These are phyloP conservation scores for Aspergillus amoenus DNA, from an alignment of 2,329 filamentous ascomycete genomes.

Conservation along the genomic window DNA sequence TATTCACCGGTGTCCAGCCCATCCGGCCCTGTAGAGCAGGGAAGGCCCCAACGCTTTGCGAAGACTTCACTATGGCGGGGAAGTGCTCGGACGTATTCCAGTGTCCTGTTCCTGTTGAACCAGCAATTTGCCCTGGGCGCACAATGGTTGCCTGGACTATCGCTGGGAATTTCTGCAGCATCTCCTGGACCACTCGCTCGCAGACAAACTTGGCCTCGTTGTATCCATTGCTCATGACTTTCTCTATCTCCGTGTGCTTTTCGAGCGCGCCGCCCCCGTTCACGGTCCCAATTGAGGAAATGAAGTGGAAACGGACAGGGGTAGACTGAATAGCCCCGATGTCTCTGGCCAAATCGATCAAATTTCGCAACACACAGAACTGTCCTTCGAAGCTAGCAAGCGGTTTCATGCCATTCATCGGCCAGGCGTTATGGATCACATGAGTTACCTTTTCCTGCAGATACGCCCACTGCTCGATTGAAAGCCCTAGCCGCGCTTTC, in stretches of 20 bases:
- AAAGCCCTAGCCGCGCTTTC: conserved; percentile 50
- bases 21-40: conserved; percentile 45
- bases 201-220: conserved; percentile 54
- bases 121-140: conserved; percentile 55
- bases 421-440: conserved; percentile 40
- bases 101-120: conserved; percentile 49
- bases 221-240: conserved; percentile 50
- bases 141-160: conserved; percentile 47
- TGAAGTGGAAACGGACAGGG: conserved; percentile 36
- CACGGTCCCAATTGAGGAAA: conserved; percentile 45
- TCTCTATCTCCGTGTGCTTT: conserved; percentile 37
- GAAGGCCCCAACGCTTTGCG: conserved; percentile 45
- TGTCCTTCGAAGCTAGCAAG: conserved; percentile 25
- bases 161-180: conserved; percentile 44
- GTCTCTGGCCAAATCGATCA: conserved; percentile 48
- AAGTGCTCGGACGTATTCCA: conserved; percentile 58
- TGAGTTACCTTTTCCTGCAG: conserved; percentile 48
- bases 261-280: conserved; percentile 45
- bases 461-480: conserved; percentile 34
- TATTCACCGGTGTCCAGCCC: conserved; percentile 51
- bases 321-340: conserved; percentile 17
- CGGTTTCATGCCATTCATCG: conserved; percentile 23
- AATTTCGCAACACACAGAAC: conserved; percentile 48
- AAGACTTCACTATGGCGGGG: conserved; percentile 51
- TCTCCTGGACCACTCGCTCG: conserved; percentile 52